Conservation (phyloP, 2,329 filamentous ascomycete species). For the Trichoderma harzianum region DNA sequence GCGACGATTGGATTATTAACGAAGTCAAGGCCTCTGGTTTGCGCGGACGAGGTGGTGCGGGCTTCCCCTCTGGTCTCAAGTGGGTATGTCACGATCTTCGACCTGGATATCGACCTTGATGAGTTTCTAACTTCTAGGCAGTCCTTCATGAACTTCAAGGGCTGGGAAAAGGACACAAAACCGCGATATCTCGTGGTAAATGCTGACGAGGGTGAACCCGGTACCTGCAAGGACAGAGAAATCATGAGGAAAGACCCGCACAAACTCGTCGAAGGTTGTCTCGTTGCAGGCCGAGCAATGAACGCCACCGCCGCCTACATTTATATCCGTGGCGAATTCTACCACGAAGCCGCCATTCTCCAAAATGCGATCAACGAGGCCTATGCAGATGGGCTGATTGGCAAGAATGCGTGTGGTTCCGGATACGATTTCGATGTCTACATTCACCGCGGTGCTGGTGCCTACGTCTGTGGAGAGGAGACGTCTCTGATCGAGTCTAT, state of each 20-base stretch:
- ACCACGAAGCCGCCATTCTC: slow-evolving; percentile 88
- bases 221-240: slow-evolving; percentile 98
- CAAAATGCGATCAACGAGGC: slow-evolving; percentile 97
- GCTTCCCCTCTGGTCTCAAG: slow-evolving; percentile 98
- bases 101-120: not conserved
- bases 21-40: slow-evolving; percentile 97
- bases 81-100: slow-evolving; percentile 62
- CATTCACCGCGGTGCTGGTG: slow-evolving; percentile 93
- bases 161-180: slow-evolving; percentile 96
- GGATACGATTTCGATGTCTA: slow-evolving; percentile 98
- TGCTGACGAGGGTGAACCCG: slow-evolving; percentile 96
- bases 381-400: slow-evolving; percentile 89
- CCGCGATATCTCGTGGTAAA: slow-evolving; percentile 97
- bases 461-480: slow-evolving; percentile 97
- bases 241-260: slow-evolving; percentile 99
- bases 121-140: slow-evolving; percentile 35
- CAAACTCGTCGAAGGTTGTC: slow-evolving; percentile 96
- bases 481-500: slow-evolving; percentile 97
- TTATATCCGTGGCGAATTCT: slow-evolving; percentile 98
- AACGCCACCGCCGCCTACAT: slow-evolving; percentile 98
- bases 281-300: slow-evolving; percentile 95
- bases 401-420: slow-evolving; percentile 95
- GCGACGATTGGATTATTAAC: slow-evolving; percentile 97
- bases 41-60: slow-evolving; percentile 92
- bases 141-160: slow-evolving; percentile 99